Conservation (phyloP, 106 monocot genomes). For the Dioscorea dumetorum region DNA sequence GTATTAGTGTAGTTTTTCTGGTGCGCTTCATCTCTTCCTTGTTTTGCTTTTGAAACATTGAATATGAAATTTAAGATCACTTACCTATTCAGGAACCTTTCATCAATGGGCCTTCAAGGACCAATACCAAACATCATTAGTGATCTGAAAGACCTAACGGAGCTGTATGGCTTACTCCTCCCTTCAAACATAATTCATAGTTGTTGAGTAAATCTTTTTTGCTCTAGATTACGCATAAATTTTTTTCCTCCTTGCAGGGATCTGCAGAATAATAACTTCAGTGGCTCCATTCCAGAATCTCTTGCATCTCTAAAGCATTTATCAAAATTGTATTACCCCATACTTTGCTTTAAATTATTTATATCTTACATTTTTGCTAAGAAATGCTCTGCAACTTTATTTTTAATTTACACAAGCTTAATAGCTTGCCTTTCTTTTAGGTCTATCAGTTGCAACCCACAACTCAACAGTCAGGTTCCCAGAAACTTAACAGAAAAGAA, state of each 20-base stretch:
- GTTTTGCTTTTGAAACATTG: background rate
- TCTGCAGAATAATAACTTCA: constrained; percentile 30
- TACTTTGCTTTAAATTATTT: background rate
- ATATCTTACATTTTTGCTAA: background rate
- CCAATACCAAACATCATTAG: constrained; percentile 25
- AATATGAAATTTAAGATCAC: background rate
- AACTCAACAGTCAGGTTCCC: constrained; percentile 22
- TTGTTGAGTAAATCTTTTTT: background rate
- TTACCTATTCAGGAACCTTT: constrained; percentile 26
- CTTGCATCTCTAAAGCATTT: constrained; percentile 21
- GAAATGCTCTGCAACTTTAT: background rate
- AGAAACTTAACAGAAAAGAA: constrained; percentile 5
- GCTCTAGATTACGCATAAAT: constrained; percentile 1
- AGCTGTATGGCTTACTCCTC: constrained; percentile 32
- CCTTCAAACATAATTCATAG: background rate
- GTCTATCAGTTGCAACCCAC: constrained; percentile 37
- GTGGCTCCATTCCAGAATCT: constrained; percentile 31
- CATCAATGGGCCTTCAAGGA: constrained; percentile 31
- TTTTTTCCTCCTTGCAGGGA: constrained; percentile 16
- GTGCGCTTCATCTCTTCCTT: background rate
- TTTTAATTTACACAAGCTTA: background rate
- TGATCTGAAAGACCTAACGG: constrained; percentile 30
- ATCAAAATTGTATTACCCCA: constrained; percentile 26
- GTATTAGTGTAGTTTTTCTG: background rate
- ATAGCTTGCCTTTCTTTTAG: constrained; percentile 11